A percentile compares a stretch with the other conserved stretches of the same genome.
Evolutionary conservation across 768 basidiomycete genomes (phyloP).

Genomic region (Mycena latifolia): DNA sequence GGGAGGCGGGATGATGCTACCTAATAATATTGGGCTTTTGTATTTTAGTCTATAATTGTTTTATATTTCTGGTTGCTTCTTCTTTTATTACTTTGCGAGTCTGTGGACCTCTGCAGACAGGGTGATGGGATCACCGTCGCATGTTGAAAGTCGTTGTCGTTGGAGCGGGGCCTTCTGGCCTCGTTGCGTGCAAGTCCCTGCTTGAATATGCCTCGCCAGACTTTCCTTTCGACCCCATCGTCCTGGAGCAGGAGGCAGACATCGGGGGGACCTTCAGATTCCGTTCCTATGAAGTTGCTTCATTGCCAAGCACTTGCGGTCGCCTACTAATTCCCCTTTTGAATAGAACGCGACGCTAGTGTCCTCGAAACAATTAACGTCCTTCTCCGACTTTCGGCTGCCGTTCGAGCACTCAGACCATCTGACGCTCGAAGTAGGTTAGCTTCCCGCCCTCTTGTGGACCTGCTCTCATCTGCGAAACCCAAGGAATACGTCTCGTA

Average conservation of each 20-base stretch:
- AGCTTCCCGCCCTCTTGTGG: neutral
- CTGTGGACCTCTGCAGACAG: too few relatives aligned
- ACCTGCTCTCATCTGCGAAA: neutral
- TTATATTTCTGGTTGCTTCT: conserved; percentile 21
- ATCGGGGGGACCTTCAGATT: conserved; percentile 68
- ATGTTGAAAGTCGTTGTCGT: conserved; percentile 51
- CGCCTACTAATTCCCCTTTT: neutral
- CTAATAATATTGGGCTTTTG: conserved; percentile 14
- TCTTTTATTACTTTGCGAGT: too few relatives aligned
- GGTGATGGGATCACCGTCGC: too few relatives aligned
- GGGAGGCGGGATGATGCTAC: conserved; percentile 34
- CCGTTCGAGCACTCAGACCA: conserved; percentile 62
- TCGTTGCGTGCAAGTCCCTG: conserved; percentile 63
- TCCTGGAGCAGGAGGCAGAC: conserved; percentile 61
- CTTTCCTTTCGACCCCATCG: conserved; percentile 61
- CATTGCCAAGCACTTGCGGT: neutral
- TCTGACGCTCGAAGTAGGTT: conserved; percentile 53
- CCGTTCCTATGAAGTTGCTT: conserved; percentile 57
- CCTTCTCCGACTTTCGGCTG: conserved; percentile 70
- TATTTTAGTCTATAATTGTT: conserved; percentile 29
- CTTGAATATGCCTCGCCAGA: conserved; percentile 52
- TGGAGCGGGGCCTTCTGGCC: conserved; percentile 63
- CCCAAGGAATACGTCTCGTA: conserved; percentile 63
- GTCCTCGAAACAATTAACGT: conserved; percentile 71
- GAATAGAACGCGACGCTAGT: conserved; percentile 61